phyloP scores from a whole-genome alignment of 345 rosid genomes.

The Cardamine chenopodiifolia region DNA sequence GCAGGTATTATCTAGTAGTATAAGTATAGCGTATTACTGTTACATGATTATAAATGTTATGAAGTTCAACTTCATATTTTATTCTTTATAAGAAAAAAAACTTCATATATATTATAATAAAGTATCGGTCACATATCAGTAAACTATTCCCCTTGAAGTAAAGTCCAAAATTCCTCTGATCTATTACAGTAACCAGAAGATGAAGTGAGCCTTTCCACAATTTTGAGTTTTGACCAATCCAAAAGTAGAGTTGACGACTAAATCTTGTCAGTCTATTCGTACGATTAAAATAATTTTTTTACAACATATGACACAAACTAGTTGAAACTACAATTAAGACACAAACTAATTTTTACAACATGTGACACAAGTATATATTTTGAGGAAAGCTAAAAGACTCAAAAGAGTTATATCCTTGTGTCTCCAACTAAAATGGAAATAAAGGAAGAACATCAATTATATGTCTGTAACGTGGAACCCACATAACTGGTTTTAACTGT shows the following conservation, averaged over 20 bases:
- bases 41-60: not conserved
- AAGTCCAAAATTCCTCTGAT: conserved; percentile 40
- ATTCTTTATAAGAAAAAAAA: too few relatives aligned
- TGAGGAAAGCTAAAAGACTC: conserved; percentile 20
- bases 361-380: conserved; percentile 21
- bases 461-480: conserved; percentile 41
- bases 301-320: conserved; percentile 33
- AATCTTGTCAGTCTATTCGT: conserved; percentile 34
- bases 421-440: conserved; percentile 42
- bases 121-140: not conserved
- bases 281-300: not conserved
- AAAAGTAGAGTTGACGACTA: conserved; percentile 19
- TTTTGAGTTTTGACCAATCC: conserved; percentile 30
- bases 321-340: conserved; percentile 11
- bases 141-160: conserved; percentile 27
- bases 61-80: not conserved
- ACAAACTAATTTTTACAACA: conserved; percentile 26
- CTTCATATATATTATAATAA: not conserved
- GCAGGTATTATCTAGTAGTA: not conserved
- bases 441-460: conserved; percentile 34
- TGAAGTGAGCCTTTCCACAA: conserved; percentile 35
- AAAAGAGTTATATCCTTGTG: conserved; percentile 35
- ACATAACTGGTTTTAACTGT: conserved; percentile 39
- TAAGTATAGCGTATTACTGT: not conserved
- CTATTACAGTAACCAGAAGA: conserved; percentile 30